Evolutionary conservation across 176 grass and related monocot genomes (phyloP), one percentile per base, ranked within the genome.

Genomic region (Zea luxurians): DNA sequence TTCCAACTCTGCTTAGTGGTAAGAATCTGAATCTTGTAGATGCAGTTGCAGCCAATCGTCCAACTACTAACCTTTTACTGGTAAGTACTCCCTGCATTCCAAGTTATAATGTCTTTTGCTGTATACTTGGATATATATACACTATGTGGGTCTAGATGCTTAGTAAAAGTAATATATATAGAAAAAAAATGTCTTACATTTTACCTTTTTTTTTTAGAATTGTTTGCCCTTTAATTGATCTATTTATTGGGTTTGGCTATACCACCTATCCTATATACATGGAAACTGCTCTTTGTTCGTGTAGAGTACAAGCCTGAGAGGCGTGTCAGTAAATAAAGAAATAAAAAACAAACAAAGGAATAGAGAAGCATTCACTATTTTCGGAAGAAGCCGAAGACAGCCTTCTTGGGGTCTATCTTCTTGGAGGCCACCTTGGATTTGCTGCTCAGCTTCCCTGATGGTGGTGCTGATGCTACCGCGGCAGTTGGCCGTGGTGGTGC

Each of bases 311-410:
- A 8, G 3, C 11, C 46, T 61, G n/a, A 60, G 17, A 54, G 17
- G 40, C 10, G 34, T 48, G 57, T 35, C 11, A 46, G 42, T 13
- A 21, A 27, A 48, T 27, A 50, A 50, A 49, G 27, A 68, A 45
- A 4, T 13, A 27, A 48, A 70, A 10, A 27, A 27, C 27, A 70
- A 12, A 1, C 6, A 27, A 49, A 75, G 20, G 41, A 47, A 69
- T 27, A 27, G 18, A 48, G 11, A 48, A 70, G 18, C 42, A 42
- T 66, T 42, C 11, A 10, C 75, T 60, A 88, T 83, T 88, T 88
- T 46, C 71, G 77, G 64, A 88, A 84, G 81, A 88, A 84, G 57
- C 86, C 86, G 2, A 88, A 80, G 38, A 80, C 86, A 76, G 82
- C 63, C 57, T 80, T 80, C 54, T 69, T 88, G 12, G 76, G 53